Evolutionary conservation across 139 green algal species (phyloP).

Genomic region (Coccomyxa sp.): DNA sequence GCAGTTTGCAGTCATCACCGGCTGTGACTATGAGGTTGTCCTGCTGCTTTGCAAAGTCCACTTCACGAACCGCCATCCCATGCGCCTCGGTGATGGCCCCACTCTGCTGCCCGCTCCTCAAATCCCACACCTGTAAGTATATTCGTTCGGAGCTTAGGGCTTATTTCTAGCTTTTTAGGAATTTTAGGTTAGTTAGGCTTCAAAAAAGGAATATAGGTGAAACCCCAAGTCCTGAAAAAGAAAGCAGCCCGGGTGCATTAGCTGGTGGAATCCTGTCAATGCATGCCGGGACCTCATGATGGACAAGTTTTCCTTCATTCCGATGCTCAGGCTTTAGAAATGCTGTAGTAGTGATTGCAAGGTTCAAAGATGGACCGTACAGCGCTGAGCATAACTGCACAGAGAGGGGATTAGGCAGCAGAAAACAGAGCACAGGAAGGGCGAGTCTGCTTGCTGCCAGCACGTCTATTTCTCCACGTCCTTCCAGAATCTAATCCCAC

Average conservation of each 20-base stretch:
- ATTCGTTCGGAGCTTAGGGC: neutral
- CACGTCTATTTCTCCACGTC: neutral
- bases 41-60: slow-evolving; percentile 58
- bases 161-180: neutral
- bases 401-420: too few relatives aligned
- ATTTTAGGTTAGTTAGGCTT: neutral
- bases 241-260: neutral
- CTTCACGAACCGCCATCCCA: slow-evolving; percentile 58
- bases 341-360: neutral
- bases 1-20: slow-evolving; percentile 77
- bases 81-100: slow-evolving; percentile 46
- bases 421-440: neutral
- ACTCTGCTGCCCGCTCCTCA: slow-evolving; percentile 40
- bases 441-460: neutral
- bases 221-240: neutral
- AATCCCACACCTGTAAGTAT: slow-evolving; percentile 54
- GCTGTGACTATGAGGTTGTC: slow-evolving; percentile 49
- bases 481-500: neutral
- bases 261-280: too few relatives aligned
- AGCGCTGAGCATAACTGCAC: neutral
- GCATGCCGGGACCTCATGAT: neutral
- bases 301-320: neutral
- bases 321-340: neutral
- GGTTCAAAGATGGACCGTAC: neutral
- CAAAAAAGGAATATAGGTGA: neutral